phyloP scores from a whole-genome alignment of 1,284 basidiomycete species.

The Rhodotorula sp. region DNA sequence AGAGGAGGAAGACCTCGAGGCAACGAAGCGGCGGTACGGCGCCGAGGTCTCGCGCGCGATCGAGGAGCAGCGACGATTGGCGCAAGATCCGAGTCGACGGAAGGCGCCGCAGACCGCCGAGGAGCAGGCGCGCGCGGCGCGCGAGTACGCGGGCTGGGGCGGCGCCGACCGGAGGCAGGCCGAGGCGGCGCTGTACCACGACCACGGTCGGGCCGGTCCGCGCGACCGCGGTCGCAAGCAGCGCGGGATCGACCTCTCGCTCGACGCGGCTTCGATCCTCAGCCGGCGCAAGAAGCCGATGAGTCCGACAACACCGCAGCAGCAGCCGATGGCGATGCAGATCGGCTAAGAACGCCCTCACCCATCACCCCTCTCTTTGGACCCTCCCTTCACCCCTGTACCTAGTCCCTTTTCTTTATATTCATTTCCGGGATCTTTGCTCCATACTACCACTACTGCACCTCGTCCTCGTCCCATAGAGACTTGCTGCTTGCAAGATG shows the following conservation, averaged over 20 bases:
- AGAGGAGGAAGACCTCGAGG: slow-evolving; percentile 52
- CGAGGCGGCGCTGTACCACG: slow-evolving; percentile 54
- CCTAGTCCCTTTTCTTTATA: too few species aligned
- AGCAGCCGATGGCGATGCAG: slow-evolving; percentile 22
- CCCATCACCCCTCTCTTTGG: background rate
- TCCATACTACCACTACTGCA: background rate
- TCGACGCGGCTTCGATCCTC: slow-evolving; percentile 78
- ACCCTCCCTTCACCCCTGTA: background rate
- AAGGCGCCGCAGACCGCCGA: slow-evolving; percentile 36
- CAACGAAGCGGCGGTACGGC: slow-evolving; percentile 47
- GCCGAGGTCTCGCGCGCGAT: slow-evolving; percentile 47
- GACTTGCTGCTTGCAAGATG: background rate
- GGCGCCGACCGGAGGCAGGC: slow-evolving; percentile 51
- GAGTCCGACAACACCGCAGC: background rate
- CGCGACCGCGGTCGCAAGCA: slow-evolving; percentile 58
- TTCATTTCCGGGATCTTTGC: background rate
- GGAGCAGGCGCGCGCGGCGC: slow-evolving; percentile 43
- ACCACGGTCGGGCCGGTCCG: slow-evolving; percentile 68
- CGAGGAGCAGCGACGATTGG: slow-evolving; percentile 41
- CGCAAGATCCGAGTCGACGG: slow-evolving; percentile 52
- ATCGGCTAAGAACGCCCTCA: background rate
- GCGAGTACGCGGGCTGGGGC: slow-evolving; percentile 45
- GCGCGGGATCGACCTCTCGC: slow-evolving; percentile 74
- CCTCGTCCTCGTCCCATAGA: background rate
- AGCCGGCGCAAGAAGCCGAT: slow-evolving; percentile 54